These are phyloP conservation scores for Galerina sulciceps DNA, from an alignment of 768 basidiomycete genomes.

Conservation along the genomic window DNA sequence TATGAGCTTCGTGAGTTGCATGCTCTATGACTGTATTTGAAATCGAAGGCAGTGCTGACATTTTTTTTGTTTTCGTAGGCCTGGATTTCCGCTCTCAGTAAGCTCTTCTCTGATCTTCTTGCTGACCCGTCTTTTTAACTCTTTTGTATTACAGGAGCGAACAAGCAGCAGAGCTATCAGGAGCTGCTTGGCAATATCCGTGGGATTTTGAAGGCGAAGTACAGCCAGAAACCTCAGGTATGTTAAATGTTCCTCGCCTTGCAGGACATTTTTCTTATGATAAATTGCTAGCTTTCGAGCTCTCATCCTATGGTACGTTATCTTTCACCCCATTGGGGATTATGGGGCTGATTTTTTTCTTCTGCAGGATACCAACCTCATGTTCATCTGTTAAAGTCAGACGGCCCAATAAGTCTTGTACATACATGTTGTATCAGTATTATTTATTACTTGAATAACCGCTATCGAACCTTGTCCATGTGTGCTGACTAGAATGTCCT, in stretches of 20 bases:
- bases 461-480: too few relatives aligned
- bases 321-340: neutral
- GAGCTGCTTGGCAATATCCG: slow-evolving; percentile 42
- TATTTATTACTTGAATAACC: too few relatives aligned
- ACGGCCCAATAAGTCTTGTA: too few relatives aligned
- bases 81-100: slow-evolving; percentile 61
- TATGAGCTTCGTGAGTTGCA: neutral
- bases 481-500: too few relatives aligned
- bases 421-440: too few relatives aligned
- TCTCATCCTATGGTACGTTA: slow-evolving; percentile 42
- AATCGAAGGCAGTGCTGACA: neutral
- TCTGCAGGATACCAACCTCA: too few relatives aligned
- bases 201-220: slow-evolving; percentile 41
- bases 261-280: neutral
- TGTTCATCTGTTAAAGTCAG: too few relatives aligned
- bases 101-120: slow-evolving; percentile 11
- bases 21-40: neutral
- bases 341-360: too few relatives aligned
- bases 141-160: slow-evolving; percentile 32
- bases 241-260: neutral
- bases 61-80: slow-evolving; percentile 43
- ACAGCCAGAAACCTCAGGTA: slow-evolving; percentile 49
- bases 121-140: neutral
- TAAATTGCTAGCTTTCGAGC: slow-evolving; percentile 35
- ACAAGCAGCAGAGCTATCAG: slow-evolving; percentile 47